A percentile compares a stretch with the other conserved stretches of the same genome.
phyloP scores from a whole-genome alignment of 23 red algal species.

The Gracilariopsis chorda region DNA sequence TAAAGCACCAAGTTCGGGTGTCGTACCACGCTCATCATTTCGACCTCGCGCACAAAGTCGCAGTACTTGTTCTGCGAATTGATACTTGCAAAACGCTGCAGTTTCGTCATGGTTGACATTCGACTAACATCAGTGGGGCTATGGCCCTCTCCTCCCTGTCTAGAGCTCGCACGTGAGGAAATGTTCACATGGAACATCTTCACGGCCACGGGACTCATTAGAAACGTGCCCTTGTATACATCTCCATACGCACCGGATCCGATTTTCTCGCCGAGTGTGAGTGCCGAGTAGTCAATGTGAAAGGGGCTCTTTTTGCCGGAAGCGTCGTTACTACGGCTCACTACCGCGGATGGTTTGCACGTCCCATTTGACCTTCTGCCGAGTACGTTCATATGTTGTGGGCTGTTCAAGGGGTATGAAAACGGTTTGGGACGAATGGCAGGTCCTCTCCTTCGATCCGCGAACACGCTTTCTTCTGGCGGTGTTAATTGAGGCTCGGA shows the following conservation, averaged over 20 bases:
- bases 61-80: constrained; percentile 12
- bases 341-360: neutral
- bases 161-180: neutral
- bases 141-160: neutral
- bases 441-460: neutral
- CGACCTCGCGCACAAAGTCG: constrained; percentile 59
- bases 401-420: neutral
- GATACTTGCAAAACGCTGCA: constrained; percentile 20
- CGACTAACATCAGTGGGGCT: neutral
- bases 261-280: constrained; percentile 65
- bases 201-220: constrained; percentile 78
- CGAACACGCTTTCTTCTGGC: neutral
- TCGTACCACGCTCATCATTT: constrained; percentile 54
- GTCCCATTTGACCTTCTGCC: neutral
- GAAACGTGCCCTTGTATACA: constrained; percentile 69
- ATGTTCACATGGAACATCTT: constrained; percentile 66
- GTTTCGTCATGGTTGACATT: neutral
- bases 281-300: constrained; percentile 71
- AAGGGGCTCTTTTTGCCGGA: constrained; percentile 35
- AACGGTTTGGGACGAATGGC: neutral
- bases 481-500: neutral
- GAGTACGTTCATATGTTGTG: neutral
- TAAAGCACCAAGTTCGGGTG: constrained; percentile 81
- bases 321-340: neutral
- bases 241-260: constrained; percentile 76